Evolutionary conservation across 148 eudicot genomes (phyloP).

Genomic region (Amaranthus cruentus): DNA sequence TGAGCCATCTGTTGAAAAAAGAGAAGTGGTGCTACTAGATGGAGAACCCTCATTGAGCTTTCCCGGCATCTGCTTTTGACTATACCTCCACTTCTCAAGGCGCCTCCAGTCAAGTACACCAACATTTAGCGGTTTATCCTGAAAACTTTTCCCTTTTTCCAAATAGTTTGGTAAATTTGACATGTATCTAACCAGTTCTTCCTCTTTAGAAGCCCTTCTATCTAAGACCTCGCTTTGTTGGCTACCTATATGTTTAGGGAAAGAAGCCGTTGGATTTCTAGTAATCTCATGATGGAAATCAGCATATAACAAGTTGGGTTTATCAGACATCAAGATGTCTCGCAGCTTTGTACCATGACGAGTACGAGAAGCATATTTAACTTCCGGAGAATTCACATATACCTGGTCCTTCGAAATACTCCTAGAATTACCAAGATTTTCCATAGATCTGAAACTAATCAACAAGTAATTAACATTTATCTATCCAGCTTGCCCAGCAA

Average conservation of each 20-base stretch:
- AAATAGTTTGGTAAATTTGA: slow-evolving; percentile 70
- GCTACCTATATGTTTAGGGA: slow-evolving; percentile 29
- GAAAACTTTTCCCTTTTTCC: slow-evolving; percentile 52
- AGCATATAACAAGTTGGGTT: slow-evolving; percentile 39
- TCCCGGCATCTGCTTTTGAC: slow-evolving; percentile 26
- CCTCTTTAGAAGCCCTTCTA: slow-evolving; percentile 36
- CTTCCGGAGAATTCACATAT: slow-evolving; percentile 25
- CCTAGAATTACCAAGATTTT: slow-evolving; percentile 16
- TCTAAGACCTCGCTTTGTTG: slow-evolving; percentile 30
- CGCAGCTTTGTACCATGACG: slow-evolving; percentile 41
- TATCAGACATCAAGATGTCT: slow-evolving; percentile 46
- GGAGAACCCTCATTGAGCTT: slow-evolving; percentile 34
- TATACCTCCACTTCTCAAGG: slow-evolving; percentile 67
- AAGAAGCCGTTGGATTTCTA: slow-evolving; percentile 27
- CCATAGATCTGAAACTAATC: slow-evolving; percentile 24
- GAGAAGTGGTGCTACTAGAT: slow-evolving; percentile 50
- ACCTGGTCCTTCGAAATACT: slow-evolving; percentile 24
- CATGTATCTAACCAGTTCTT: slow-evolving; percentile 82
- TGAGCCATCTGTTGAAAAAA: slow-evolving; percentile 53
- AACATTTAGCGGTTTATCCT: slow-evolving; percentile 63
- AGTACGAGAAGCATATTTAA: slow-evolving; percentile 27
- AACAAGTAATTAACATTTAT: slow-evolving; percentile 14
- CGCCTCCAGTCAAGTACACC: slow-evolving; percentile 83
- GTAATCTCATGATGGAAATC: slow-evolving; percentile 49
- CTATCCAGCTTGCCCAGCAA: not conserved